Percentiles rank a stretch among this genome's conserved stretches.
These are phyloP conservation scores for Flammula alnicola DNA, from an alignment of 1,284 basidiomycete species.

Conservation along the genomic window DNA sequence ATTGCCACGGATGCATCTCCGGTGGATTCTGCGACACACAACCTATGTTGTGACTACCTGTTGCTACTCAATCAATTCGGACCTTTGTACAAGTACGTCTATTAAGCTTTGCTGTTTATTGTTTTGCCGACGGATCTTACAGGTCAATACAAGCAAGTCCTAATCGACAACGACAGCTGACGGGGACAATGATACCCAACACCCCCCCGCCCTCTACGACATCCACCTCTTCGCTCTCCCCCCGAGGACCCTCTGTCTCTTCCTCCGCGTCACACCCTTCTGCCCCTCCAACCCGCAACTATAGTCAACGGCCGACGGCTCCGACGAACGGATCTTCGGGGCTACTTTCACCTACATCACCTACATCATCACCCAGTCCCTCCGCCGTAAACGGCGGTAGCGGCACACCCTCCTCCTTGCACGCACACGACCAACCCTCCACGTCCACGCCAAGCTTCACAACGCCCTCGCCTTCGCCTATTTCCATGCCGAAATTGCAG, in stretches of 20 bases:
- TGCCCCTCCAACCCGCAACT: constrained; percentile 1
- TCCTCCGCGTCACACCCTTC: constrained; percentile 7
- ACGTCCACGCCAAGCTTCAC: neutral
- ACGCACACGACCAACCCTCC: neutral
- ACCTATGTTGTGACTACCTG: constrained; percentile 90
- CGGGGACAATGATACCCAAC: constrained; percentile 22
- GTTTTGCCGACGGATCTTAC: neutral
- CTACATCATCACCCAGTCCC: constrained; percentile 18
- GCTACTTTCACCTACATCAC: constrained; percentile 17
- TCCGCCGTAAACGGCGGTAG: constrained; percentile 9
- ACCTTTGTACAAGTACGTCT: constrained; percentile 76
- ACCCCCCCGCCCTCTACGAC: constrained; percentile 27
- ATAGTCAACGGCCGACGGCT: neutral
- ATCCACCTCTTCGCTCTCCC: constrained; percentile 18
- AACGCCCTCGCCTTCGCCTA: constrained; percentile 6
- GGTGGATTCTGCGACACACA: constrained; percentile 87
- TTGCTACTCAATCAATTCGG: constrained; percentile 88
- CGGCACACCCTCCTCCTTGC: constrained; percentile 9
- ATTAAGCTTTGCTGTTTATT: constrained; percentile 2
- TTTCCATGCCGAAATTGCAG: constrained; percentile 2
- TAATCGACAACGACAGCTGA: constrained; percentile 33
- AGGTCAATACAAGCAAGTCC: constrained; percentile 45
- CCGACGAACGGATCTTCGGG: constrained; percentile 13
- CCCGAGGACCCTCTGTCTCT: constrained; percentile 6
- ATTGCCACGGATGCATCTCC: constrained; percentile 93